Base-by-base conservation (phyloP, 306 rosid genomes). In the Styphnolobium japonicum region DNA sequence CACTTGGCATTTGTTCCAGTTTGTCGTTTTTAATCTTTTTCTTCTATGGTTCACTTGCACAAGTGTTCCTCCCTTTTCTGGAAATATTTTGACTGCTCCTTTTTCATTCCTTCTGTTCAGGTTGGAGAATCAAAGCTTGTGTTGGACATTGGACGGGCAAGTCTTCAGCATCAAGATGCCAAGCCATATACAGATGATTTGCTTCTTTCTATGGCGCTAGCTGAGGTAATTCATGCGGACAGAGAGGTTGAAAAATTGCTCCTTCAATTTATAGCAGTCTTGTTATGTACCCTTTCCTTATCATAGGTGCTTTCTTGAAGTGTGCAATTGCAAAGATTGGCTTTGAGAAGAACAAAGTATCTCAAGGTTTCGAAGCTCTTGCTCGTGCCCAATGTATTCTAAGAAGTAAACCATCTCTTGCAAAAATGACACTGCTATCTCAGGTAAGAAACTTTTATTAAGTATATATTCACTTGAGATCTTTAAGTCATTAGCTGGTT, bases 331-430 rank as follows among this genome's bases (percentile, higher is more conserved):
- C 99, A 25, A 96, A 93, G 92, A 86, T 83, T 79, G 86, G 89
- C 83, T 91, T 96, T 71, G 98, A 96, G 93, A 96, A 89, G 89
- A 96, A 90, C 63, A 91, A 83, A 79, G 94, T 96, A 53, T 91
- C 97, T 71, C 96, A 91, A 80, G 99, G 99, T 67, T 96, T 96
- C 65, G 99, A 96, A 89, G 98, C 99, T 76, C 99, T 96, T 57
- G 97, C 98, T 69, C 98, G 94, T 55, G 98, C 99, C n/a, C 99
- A 90, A 77, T 78, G 89, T 87, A 85, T 93, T 81, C 89, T 96
- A 39, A 82, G 97, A 86, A 90, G 96, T 82, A 87, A 87, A 81
- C 87, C 85, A 67, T 91, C 98, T 81, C 90, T 96, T 23, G 91
- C 91, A 56, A 92, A 93, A 81, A 64, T 96, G 81, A 77, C 89